These are phyloP conservation scores for Russula vinacea DNA, from an alignment of 768 basidiomycete species.

Conservation along the genomic window DNA sequence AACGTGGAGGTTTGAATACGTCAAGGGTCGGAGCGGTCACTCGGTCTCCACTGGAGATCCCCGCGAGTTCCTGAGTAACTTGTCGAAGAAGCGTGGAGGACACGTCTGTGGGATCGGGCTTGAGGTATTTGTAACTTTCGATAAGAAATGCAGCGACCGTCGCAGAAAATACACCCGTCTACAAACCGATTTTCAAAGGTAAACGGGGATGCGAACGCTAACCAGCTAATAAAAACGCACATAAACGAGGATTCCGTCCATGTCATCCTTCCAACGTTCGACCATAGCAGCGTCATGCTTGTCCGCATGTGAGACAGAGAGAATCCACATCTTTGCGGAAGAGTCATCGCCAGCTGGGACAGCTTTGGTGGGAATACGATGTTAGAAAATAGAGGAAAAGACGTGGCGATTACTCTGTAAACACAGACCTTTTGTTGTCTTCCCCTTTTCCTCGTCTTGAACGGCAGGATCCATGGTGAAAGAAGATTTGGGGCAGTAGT, in stretches of 20 bases:
- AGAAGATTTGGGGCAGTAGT: background rate
- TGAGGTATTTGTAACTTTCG: conserved; percentile 27
- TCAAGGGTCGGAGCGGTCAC: background rate
- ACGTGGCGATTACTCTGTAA: too few species aligned
- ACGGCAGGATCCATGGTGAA: conserved; percentile 6
- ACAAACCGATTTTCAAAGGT: background rate
- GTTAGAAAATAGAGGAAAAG: background rate
- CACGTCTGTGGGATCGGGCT: conserved; percentile 18
- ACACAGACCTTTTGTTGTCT: background rate
- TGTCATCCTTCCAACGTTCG: conserved; percentile 20
- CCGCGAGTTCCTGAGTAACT: conserved; percentile 13
- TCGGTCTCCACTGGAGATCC: conserved; percentile 12
- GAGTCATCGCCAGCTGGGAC: background rate
- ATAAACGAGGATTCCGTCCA: conserved; percentile 28
- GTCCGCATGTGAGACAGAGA: conserved; percentile 12
- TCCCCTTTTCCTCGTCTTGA: conserved; percentile 18
- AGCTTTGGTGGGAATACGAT: background rate
- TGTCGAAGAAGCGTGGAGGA: conserved; percentile 12
- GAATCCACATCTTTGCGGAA: conserved; percentile 24
- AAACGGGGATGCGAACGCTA: background rate
- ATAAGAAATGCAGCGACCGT: conserved; percentile 27
- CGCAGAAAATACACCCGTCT: conserved; percentile 29
- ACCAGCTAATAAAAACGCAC: background rate
- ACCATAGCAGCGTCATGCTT: conserved; percentile 12
- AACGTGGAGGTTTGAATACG: background rate